Conservation (phyloP, 495 filamentous ascomycete genomes). For the Penicillium longicatenatum region DNA sequence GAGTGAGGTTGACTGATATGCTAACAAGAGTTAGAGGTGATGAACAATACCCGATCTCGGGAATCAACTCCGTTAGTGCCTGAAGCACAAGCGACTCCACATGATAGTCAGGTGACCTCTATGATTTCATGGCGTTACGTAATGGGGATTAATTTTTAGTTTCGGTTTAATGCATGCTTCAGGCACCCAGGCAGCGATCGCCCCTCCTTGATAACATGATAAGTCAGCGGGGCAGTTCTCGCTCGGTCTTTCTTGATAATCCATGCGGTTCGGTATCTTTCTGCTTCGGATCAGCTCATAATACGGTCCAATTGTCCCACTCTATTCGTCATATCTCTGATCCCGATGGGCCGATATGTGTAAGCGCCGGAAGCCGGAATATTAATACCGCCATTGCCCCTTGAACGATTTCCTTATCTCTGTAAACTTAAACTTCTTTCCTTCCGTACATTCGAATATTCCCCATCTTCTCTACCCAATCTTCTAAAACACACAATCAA, state of each 20-base stretch:
- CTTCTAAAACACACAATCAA: conserved; percentile 10
- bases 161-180: not conserved
- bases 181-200: conserved; percentile 12
- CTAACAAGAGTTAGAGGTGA: not conserved
- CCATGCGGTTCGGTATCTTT: conserved; percentile 49
- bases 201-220: conserved; percentile 11
- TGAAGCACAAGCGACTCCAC: not conserved
- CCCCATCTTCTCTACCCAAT: conserved; percentile 15
- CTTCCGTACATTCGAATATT: not conserved
- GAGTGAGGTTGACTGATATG: not conserved
- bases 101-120: not conserved
- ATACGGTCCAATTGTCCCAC: conserved; percentile 13
- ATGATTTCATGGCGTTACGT: not conserved
- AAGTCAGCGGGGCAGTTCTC: conserved; percentile 27
- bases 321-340: conserved; percentile 22
- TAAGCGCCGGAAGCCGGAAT: conserved; percentile 23
- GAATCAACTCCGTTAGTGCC: conserved; percentile 2
- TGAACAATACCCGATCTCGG: conserved; percentile 1
- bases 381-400: conserved; percentile 22
- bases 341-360: conserved; percentile 39
- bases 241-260: conserved; percentile 46
- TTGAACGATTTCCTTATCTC: conserved; percentile 8
- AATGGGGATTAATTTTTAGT: not conserved
- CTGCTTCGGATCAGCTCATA: conserved; percentile 45
- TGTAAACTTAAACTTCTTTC: conserved; percentile 18